Evolutionary conservation across 176 grass and related monocot species (phyloP), one percentile per base, ranked within the genome.

Genomic region (Zizania latifolia): DNA sequence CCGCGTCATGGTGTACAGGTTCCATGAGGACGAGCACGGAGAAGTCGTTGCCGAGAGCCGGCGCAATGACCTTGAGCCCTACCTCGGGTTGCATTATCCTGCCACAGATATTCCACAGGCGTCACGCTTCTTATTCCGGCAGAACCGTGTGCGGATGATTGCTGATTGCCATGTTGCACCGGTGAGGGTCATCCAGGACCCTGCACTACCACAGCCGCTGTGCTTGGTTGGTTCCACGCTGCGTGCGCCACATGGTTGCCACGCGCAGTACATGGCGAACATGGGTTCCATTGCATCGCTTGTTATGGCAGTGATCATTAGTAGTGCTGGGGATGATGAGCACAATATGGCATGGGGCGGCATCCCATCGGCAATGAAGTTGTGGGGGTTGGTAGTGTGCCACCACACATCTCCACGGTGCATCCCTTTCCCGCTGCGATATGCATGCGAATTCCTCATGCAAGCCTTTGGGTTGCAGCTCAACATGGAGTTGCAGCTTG

Each of bases 401-500:
- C 95, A 99, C 69, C 95, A 99, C 69, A 92, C 95, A 17, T 92
- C 95, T 31, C 91, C 89, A 27, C 79, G 95, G 58, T 90, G 82
- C 78, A 94, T 99, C 62, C 86, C 95, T 13, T 99, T 99, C 65
- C 89, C 91, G 10, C 83, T 99, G 36, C 92, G 95, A 70, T 94
- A 90, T 50, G 95, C 95, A 4, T 99, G 95, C 1, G 95, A 99
- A 69, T 94, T 99, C 83, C 84, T 99, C 65, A 99, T 99, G 95
- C 91, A 94, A 69, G 91, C 95, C 59, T 94, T 99, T 28, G 91
- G 89, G 23, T 65, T 99, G 70, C 95, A 94, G 76, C 79, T 99
- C 62, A 99, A 99, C 77, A 94, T 99, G 95, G 95, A 99, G 82
- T 78, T 99, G 80, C 95, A 99, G 85, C 78, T 99, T 39, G 95